Conservation (phyloP, 192 early-diverging fungal genomes). For the Cetraspora pellucida region DNA sequence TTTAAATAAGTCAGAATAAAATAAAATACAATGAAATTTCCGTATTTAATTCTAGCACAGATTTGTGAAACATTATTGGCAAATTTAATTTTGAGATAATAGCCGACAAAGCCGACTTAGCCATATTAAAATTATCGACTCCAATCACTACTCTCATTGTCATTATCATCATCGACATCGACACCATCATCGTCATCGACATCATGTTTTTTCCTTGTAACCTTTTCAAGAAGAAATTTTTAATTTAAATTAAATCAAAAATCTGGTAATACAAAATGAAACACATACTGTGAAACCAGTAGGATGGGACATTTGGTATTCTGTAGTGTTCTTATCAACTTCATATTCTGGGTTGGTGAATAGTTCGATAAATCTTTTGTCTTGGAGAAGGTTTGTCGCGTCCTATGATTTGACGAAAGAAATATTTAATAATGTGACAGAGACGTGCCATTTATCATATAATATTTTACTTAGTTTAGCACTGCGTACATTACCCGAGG, state of each 20-base stretch:
- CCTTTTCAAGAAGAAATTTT: slow-evolving; percentile 19
- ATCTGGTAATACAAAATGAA: slow-evolving; percentile 26
- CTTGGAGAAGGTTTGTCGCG: slow-evolving; percentile 66
- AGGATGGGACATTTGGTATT: slow-evolving; percentile 77
- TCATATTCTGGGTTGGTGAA: slow-evolving; percentile 92
- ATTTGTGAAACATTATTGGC: too few species aligned
- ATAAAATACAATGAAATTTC: too few species aligned
- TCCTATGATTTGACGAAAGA: slow-evolving; percentile 22
- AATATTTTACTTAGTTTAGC: slow-evolving; percentile 37
- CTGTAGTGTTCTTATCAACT: slow-evolving; percentile 79
- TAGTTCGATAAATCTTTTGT: slow-evolving; percentile 83
- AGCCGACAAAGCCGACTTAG: too few species aligned
- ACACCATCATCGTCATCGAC: slow-evolving; percentile 38
- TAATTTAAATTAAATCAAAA: neutral
- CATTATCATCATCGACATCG: slow-evolving; percentile 33
- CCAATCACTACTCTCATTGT: neutral
- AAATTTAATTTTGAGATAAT: too few species aligned
- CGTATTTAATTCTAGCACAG: too few species aligned
- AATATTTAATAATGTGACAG: slow-evolving; percentile 33
- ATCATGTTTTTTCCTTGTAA: slow-evolving; percentile 21
- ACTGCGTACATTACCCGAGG: too few species aligned
- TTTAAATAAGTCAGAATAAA: too few species aligned
- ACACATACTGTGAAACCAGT: neutral
- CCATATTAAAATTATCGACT: too few species aligned
- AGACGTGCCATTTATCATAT: too few species aligned